These are phyloP conservation scores for Phialophora expanda DNA, from an alignment of 2,329 filamentous ascomycete genomes.

Conservation along the genomic window DNA sequence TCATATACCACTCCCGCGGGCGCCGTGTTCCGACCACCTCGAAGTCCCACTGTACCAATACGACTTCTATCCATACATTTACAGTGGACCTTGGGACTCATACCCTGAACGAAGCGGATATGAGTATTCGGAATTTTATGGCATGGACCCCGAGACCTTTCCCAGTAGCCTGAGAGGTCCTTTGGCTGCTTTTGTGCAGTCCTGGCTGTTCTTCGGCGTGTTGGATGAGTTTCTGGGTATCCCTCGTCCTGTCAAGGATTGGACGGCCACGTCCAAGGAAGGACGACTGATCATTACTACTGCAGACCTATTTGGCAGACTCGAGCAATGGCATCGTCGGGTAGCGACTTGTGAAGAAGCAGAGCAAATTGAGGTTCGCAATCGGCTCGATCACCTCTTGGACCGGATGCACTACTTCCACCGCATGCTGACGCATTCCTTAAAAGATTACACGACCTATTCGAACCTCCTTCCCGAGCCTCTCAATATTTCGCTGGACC, in stretches of 20 bases:
- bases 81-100: not conserved
- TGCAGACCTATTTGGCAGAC: not conserved
- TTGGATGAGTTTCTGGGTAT: not conserved
- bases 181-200: constrained; percentile 9
- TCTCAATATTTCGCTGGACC: not conserved
- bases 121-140: not conserved
- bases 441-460: not conserved
- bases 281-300: not conserved
- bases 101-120: not conserved
- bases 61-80: not conserved
- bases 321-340: not conserved
- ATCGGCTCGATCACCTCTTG: not conserved
- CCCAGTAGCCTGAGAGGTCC: not conserved
- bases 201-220: constrained; percentile 9
- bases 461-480: not conserved
- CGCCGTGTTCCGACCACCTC: not conserved
- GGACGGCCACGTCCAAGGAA: not conserved
- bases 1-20: not conserved
- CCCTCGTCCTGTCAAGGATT: not conserved
- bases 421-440: not conserved
- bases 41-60: not conserved
- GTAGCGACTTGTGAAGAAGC: not conserved
- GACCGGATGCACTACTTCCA: constrained; percentile 1
- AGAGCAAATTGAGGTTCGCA: not conserved
- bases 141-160: not conserved